Base-by-base conservation (phyloP, 164 flowering plant species). In the Buxus sempervirens region DNA sequence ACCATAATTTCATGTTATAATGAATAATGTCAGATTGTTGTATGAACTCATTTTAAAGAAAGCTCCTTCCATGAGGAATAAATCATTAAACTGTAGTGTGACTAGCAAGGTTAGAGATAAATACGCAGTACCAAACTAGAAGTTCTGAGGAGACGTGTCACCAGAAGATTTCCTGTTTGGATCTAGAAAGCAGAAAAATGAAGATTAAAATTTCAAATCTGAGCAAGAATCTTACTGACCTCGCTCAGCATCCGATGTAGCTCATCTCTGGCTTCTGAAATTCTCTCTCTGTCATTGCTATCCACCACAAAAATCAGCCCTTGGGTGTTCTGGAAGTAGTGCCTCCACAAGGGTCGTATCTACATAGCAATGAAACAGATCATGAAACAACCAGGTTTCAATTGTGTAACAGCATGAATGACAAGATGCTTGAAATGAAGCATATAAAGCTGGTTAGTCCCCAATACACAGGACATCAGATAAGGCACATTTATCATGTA, bases 271-370 rank as follows among this genome's bases (percentile, higher is more conserved):
- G 85, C 81, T 79, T 85, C 87, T 19, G 70, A 25, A 25, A 85
- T 75, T 38, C 89, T 67, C 14, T 72, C 85, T 66, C 80, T 76
- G 69, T 85, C 87, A 42, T 62, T 80, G 79, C 86, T 85, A 71
- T 85, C 89, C 8, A 85, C 77, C 74, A 85, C 86, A 69, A 83
- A 85, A 59, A 83, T 80, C 21, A 86, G 75, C 32, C 83, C 84
- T 21, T 82, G n/a, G n/a, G 79, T 75, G 65, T 81, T 78, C 75
- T 72, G 78, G 48, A 79, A 80, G 70, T 85, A 85, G 72, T 85
- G 86, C 74, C 84, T 83, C 89, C 87, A 82, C 36, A 85, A 54
- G 15, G 85, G 78, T 38, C 89, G 77, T 54, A 85, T 83, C 85
- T 85, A 69, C 60, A 64, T 13, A 36, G 21, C 9, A 66, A 56